Evolutionary conservation across 1,284 basidiomycete species (phyloP).

Genomic region (Cutaneotrichosporon cutaneum): DNA sequence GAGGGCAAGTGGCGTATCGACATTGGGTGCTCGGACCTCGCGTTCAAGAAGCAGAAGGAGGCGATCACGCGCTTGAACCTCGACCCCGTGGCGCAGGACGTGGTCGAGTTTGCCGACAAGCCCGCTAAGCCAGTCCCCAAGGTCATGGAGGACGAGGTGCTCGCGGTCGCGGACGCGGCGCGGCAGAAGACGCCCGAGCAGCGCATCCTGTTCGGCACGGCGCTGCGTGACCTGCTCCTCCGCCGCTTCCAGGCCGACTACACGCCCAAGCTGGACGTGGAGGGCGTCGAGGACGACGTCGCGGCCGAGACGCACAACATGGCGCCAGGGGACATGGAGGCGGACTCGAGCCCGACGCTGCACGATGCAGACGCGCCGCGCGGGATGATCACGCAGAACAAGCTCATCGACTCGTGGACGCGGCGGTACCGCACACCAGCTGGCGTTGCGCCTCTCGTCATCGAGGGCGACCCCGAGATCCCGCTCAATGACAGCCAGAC

Average conservation of each 20-base stretch:
- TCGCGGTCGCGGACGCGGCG: background rate
- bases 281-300: conserved; percentile 14
- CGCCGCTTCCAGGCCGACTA: conserved; percentile 55
- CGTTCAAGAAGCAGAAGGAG: conserved; percentile 66
- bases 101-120: conserved; percentile 17
- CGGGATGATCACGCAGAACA: conserved; percentile 67
- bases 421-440: conserved; percentile 62
- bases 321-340: conserved; percentile 41
- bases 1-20: conserved; percentile 68
- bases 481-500: conserved; percentile 75
- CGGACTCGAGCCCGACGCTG: conserved; percentile 27
- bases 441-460: conserved; percentile 58
- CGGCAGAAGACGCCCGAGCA: conserved; percentile 35
- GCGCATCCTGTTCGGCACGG: conserved; percentile 65
- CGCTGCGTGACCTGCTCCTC: conserved; percentile 67
- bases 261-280: conserved; percentile 20
- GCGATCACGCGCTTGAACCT: conserved; percentile 65
- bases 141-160: conserved; percentile 7
- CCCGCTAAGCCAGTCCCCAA: background rate
- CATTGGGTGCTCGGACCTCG: conserved; percentile 65
- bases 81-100: conserved; percentile 58
- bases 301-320: conserved; percentile 24
- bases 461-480: conserved; percentile 78
- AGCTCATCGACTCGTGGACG: conserved; percentile 73
- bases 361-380: conserved; percentile 15